Conservation (phyloP, 1,284 basidiomycete species). For the Retiboletus flavoniger region DNA sequence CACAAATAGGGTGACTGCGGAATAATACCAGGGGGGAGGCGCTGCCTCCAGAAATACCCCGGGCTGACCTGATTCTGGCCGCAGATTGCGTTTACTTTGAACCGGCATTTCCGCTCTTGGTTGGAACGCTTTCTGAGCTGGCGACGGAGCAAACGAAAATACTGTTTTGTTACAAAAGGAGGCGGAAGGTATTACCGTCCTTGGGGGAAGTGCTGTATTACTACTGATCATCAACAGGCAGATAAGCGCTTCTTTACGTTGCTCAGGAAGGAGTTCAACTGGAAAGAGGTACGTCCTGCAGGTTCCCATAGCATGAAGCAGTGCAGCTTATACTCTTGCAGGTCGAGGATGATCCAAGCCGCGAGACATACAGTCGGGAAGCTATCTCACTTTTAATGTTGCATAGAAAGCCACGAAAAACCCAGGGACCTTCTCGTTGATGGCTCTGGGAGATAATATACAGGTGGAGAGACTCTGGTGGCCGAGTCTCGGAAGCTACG, state of each 20-base stretch:
- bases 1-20: constrained; percentile 3
- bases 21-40: constrained; percentile 51
- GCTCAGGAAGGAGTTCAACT: constrained; percentile 81
- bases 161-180: constrained; percentile 91
- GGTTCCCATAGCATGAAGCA: background rate
- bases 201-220: background rate
- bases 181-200: constrained; percentile 66
- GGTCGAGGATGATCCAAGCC: constrained; percentile 54
- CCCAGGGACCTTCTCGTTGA: background rate
- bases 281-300: constrained; percentile 55
- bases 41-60: constrained; percentile 42
- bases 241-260: constrained; percentile 88
- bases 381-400: constrained; percentile 57
- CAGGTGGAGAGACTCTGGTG: background rate
- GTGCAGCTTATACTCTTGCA: constrained; percentile 23
- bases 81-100: constrained; percentile 97
- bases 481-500: background rate
- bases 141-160: constrained; percentile 61
- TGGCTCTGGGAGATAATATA: background rate
- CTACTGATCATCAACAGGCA: constrained; percentile 51
- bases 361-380: constrained; percentile 50
- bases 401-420: constrained; percentile 25
- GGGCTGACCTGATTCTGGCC: constrained; percentile 71
- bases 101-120: constrained; percentile 87
- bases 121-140: constrained; percentile 75